Base-by-base conservation (phyloP, 1,284 basidiomycete genomes). In the Moesziomyces antarcticus region DNA sequence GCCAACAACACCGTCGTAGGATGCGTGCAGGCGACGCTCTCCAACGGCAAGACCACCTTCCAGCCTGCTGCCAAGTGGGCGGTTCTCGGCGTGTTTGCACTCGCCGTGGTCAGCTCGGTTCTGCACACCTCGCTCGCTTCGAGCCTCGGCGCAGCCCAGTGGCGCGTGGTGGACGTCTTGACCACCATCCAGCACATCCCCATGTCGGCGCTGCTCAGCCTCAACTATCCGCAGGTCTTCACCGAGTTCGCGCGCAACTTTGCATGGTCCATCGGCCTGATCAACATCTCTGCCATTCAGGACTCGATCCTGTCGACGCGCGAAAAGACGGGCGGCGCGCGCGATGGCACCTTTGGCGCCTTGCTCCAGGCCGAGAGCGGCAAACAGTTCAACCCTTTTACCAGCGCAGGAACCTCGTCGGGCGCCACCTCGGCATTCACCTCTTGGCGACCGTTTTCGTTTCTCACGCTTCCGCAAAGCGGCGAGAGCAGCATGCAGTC, bases 11-110 rank as follows among this genome's bases (percentile, higher is more conserved):
- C 89, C 47, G 87, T 92, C 63, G 92, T 91, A 47, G 93, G 93
- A 0, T 99, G 95, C 78, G 88, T 98, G 4, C 93, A 96, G 84
- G 89, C 93, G 9, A 96, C 94, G 1, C 86, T 98, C 5, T 90
- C 92, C 21, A 99, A 98, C 82, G 94, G 95, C 11, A 91, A 91
- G 89, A 92, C 93, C 1, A 89, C 90, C 0, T 89, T 89, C 62
- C 91, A 93, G 83, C 82, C 85, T 5, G 89, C 88, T 3, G 94
- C 93, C 14, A 88, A 90, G 77, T 96, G 92, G 91, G 87, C 88
- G 0, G 90, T 91, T 5, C 91, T 88, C 24, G 90, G 87, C 22
- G 84, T 96, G 53, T 89, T 90, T 3, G 83, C 95, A 41, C 87
- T 90, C 6, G 89, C 91, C 1, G 86, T 93, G 44, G 79, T 91